phyloP scores from a whole-genome alignment of 257 asterid genomes.

The Lavandula angustifolia region DNA sequence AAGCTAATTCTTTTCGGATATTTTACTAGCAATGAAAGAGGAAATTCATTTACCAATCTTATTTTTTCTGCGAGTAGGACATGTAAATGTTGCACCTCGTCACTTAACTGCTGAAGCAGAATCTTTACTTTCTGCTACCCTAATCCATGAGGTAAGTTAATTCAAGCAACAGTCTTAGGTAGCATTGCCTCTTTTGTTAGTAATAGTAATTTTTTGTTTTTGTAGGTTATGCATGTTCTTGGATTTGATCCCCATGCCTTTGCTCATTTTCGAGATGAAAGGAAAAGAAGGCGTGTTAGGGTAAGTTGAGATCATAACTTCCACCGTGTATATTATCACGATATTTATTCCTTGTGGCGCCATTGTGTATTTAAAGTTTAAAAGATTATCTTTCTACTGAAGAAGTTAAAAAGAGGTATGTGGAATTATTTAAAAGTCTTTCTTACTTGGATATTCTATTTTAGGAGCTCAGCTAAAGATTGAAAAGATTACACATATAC shows the following conservation, averaged over 20 bases:
- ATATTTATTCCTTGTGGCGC: constrained; percentile 7
- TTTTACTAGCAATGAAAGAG: constrained; percentile 3
- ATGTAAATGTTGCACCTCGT: constrained; percentile 98
- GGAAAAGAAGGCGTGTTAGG: constrained; percentile 79
- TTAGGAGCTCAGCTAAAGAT: neutral
- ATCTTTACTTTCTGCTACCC: constrained; percentile 86
- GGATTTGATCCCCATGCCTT: constrained; percentile 98
- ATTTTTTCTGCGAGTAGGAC: constrained; percentile 56
- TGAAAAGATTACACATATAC: neutral
- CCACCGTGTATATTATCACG: neutral
- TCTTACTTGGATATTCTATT: constrained; percentile 14
- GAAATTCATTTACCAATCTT: constrained; percentile 1
- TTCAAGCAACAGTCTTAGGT: constrained; percentile 9
- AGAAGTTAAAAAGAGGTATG: neutral
- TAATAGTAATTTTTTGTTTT: constrained; percentile 23
- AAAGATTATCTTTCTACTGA: neutral
- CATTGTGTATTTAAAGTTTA: neutral
- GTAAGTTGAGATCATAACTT: constrained; percentile 41
- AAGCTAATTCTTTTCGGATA: constrained; percentile 17
- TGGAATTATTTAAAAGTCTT: neutral
- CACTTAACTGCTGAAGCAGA: constrained; percentile 98
- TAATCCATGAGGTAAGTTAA: constrained; percentile 77
- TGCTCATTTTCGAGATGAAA: constrained; percentile 93
- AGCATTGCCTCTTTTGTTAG: constrained; percentile 19
- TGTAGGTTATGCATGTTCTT: constrained; percentile 90